Percentiles rank a stretch among this genome's conserved stretches.
Evolutionary conservation across 2,329 filamentous ascomycete genomes (phyloP).

Genomic region (Metarhizium sp.): DNA sequence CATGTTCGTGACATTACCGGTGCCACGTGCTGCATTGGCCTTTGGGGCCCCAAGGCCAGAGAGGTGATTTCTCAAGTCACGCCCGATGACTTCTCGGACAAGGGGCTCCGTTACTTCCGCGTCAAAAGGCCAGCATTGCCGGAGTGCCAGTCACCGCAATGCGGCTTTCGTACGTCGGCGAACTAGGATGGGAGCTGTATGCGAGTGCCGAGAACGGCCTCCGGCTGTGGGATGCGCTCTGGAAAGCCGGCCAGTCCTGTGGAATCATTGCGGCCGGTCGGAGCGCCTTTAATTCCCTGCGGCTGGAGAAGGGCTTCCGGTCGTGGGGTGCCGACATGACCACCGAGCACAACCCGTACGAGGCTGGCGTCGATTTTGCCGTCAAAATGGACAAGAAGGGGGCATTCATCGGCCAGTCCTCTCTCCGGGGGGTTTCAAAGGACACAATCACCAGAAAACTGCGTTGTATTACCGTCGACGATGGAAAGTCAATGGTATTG

Average conservation of each 20-base stretch:
- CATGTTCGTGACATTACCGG: slow-evolving; percentile 51
- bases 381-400: slow-evolving; percentile 35
- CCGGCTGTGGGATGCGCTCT: slow-evolving; percentile 49
- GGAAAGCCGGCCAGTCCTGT: slow-evolving; percentile 40
- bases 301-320: slow-evolving; percentile 51
- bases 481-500: slow-evolving; percentile 46
- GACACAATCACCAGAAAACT: slow-evolving; percentile 25
- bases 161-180: slow-evolving; percentile 51
- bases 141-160: slow-evolving; percentile 48
- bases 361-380: slow-evolving; percentile 44
- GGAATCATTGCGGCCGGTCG: slow-evolving; percentile 51
- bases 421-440: slow-evolving; percentile 32
- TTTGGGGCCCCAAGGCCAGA: slow-evolving; percentile 49
- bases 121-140: slow-evolving; percentile 38
- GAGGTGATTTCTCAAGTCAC: slow-evolving; percentile 39
- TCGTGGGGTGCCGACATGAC: slow-evolving; percentile 49
- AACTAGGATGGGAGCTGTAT: slow-evolving; percentile 54
- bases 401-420: slow-evolving; percentile 40
- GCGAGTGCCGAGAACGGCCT: slow-evolving; percentile 49
- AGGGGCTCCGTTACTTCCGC: slow-evolving; percentile 38
- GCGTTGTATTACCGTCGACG: slow-evolving; percentile 44
- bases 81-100: slow-evolving; percentile 34
- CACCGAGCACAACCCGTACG: slow-evolving; percentile 50
- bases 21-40: slow-evolving; percentile 49
- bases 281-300: slow-evolving; percentile 46